Evolutionary conservation across 345 rosid species (phyloP).

Genomic region (Populus alba): DNA sequence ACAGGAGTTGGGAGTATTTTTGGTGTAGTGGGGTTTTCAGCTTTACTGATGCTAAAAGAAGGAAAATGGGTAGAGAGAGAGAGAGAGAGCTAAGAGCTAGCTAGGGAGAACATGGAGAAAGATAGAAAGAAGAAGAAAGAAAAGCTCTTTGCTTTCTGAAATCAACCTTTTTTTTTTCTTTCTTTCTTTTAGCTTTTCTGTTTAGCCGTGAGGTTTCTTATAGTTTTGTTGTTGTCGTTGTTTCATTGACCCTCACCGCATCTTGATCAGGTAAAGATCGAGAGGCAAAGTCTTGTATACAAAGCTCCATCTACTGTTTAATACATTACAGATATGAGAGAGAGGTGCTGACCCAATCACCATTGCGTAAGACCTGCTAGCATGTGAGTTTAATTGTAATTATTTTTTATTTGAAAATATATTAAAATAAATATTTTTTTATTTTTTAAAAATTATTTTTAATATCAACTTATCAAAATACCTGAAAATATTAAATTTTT

Average conservation of each 20-base stretch:
- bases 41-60: conserved; percentile 39
- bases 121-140: conserved; percentile 33
- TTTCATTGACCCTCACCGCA: conserved; percentile 41
- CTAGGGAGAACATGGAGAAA: background rate
- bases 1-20: background rate
- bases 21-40: conserved; percentile 55
- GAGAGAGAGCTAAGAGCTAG: conserved; percentile 11
- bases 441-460: too few relatives aligned
- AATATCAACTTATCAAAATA: too few relatives aligned
- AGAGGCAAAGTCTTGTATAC: background rate
- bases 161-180: conserved; percentile 53
- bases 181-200: conserved; percentile 10
- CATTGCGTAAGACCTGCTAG: conserved; percentile 11
- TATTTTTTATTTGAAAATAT: too few relatives aligned
- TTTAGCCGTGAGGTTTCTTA: conserved; percentile 12
- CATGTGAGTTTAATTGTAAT: too few relatives aligned
- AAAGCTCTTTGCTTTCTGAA: conserved; percentile 70
- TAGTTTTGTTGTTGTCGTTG: conserved; percentile 15
- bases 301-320: background rate
- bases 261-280: conserved; percentile 21
- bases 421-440: too few relatives aligned
- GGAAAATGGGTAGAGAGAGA: conserved; percentile 21
- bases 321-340: background rate
- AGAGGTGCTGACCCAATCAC: conserved; percentile 30
- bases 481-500: too few relatives aligned